These are phyloP conservation scores for Pleurostoma richardsiae DNA, from an alignment of 2,329 filamentous ascomycete species.

Conservation along the genomic window DNA sequence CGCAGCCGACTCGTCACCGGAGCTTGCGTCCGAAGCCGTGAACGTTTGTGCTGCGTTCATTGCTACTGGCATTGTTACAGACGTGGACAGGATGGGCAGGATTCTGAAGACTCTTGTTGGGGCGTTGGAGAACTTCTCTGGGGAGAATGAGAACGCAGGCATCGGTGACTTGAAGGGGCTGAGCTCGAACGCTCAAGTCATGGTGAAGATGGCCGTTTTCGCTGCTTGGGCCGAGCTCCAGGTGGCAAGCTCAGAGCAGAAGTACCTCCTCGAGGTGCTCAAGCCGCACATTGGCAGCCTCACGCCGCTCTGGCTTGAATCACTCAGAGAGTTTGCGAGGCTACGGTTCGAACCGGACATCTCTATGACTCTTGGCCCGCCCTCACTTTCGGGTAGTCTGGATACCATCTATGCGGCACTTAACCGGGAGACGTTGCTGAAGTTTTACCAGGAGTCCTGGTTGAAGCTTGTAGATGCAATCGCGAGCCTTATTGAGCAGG, in stretches of 20 bases:
- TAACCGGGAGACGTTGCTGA: conserved; percentile 87
- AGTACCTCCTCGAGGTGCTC: conserved; percentile 81
- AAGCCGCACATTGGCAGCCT: conserved; percentile 85
- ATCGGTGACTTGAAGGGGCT: conserved; percentile 92
- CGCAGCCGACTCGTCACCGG: conserved; percentile 89
- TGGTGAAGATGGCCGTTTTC: conserved; percentile 97
- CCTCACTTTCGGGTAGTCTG: conserved; percentile 75
- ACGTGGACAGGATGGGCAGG: conserved; percentile 96
- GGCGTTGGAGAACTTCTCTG: conserved; percentile 87
- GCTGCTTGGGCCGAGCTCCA: conserved; percentile 97
- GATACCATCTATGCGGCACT: conserved; percentile 93
- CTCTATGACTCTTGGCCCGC: conserved; percentile 79
- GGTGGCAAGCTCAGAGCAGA: conserved; percentile 88
- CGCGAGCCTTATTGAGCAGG: conserved; percentile 92
- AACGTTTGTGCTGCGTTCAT: conserved; percentile 99
- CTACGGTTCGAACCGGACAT: conserved; percentile 93
- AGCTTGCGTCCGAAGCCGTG: conserved; percentile 90
- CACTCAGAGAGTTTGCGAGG: conserved; percentile 86
- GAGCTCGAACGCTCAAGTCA: conserved; percentile 93
- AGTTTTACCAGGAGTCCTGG: conserved; percentile 97
- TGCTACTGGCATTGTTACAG: conserved; percentile 92
- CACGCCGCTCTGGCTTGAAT: conserved; percentile 91
- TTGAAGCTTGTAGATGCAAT: conserved; percentile 95
- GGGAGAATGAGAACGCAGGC: conserved; percentile 71
- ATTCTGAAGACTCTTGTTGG: conserved; percentile 91